A percentile compares a stretch with the other conserved stretches of the same genome.
Conservation (phyloP, 495 filamentous ascomycete genomes). For the Aspergillus hancockii region DNA sequence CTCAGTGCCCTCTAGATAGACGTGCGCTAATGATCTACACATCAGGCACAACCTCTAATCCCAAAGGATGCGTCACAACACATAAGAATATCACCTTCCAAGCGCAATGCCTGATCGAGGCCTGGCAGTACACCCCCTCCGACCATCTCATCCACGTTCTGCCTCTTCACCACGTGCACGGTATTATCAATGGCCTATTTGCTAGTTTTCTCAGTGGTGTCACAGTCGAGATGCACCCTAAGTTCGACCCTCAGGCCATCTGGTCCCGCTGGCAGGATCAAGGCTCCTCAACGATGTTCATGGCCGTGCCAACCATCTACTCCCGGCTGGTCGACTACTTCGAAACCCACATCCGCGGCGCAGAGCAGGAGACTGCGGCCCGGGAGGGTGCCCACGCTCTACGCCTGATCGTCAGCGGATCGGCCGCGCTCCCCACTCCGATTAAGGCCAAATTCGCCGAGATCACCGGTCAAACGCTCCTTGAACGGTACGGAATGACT, state of each 20-base stretch:
- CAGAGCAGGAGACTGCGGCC: slow-evolving; percentile 34
- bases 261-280: slow-evolving; percentile 44
- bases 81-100: slow-evolving; percentile 49
- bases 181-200: slow-evolving; percentile 44
- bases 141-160: slow-evolving; percentile 49
- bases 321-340: slow-evolving; percentile 49
- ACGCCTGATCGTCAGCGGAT: slow-evolving; percentile 44
- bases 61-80: slow-evolving; percentile 47
- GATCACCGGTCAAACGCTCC: slow-evolving; percentile 41
- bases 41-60: slow-evolving; percentile 45
- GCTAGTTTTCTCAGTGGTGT: slow-evolving; percentile 41
- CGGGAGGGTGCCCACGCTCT: slow-evolving; percentile 36
- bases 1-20: slow-evolving; percentile 28
- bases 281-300: slow-evolving; percentile 44
- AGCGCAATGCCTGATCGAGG: slow-evolving; percentile 38
- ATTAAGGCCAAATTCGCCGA: slow-evolving; percentile 45
- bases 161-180: slow-evolving; percentile 47
- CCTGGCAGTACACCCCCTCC: slow-evolving; percentile 35
- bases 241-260: slow-evolving; percentile 46
- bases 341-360: slow-evolving; percentile 40
- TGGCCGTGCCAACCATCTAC: slow-evolving; percentile 51
- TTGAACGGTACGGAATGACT: slow-evolving; percentile 51
- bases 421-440: slow-evolving; percentile 45
- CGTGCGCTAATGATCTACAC: slow-evolving; percentile 51
- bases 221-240: slow-evolving; percentile 46